phyloP scores from a whole-genome alignment of 139 green algal genomes.

The Micromonas commoda region DNA sequence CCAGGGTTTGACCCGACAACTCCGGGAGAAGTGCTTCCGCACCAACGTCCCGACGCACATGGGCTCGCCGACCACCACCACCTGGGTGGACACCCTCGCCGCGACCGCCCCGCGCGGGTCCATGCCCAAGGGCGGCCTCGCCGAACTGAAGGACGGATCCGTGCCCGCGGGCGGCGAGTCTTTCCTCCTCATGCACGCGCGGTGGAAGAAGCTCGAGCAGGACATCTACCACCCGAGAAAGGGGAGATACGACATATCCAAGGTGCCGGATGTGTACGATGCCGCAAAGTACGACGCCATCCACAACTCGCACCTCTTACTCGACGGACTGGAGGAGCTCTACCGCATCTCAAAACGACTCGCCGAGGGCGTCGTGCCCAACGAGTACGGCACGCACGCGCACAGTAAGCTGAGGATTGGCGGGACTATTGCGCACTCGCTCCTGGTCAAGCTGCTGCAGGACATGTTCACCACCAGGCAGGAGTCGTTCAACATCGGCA shows the following conservation, averaged over 20 bases:
- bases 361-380: slow-evolving; percentile 76
- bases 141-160: slow-evolving; percentile 16
- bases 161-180: slow-evolving; percentile 38
- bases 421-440: slow-evolving; percentile 43
- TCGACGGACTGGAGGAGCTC: slow-evolving; percentile 52
- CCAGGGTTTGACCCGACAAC: background rate
- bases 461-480: slow-evolving; percentile 72
- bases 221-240: slow-evolving; percentile 44
- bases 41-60: background rate
- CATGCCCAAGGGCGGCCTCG: background rate
- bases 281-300: slow-evolving; percentile 77
- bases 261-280: slow-evolving; percentile 84
- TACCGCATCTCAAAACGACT: slow-evolving; percentile 60
- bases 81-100: background rate
- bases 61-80: background rate
- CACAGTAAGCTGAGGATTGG: slow-evolving; percentile 41
- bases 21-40: background rate
- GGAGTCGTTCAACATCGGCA: slow-evolving; percentile 13
- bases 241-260: slow-evolving; percentile 43
- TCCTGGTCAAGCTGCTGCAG: slow-evolving; percentile 86
- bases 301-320: slow-evolving; percentile 81
- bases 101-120: slow-evolving; percentile 5
- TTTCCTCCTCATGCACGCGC: slow-evolving; percentile 43
- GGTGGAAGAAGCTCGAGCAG: slow-evolving; percentile 45
- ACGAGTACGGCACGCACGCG: slow-evolving; percentile 53